Evolutionary conservation across 257 asterid species (phyloP).

Genomic region (Lithospermum erythrorhizon): DNA sequence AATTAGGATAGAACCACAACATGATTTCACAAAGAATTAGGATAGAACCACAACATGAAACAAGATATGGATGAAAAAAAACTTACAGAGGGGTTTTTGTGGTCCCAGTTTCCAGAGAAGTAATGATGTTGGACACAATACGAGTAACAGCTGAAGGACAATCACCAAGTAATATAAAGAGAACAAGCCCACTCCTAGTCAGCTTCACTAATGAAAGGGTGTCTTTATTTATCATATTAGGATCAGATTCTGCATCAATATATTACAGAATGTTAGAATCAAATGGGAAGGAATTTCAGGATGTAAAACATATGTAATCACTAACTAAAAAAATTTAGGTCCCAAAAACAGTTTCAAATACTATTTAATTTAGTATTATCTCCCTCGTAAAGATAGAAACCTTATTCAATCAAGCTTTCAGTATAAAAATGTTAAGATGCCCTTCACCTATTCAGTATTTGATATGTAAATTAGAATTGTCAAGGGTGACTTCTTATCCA

Average conservation of each 20-base stretch:
- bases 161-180: conserved; percentile 27
- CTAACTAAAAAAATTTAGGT: too few relatives aligned
- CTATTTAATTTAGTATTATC: background rate
- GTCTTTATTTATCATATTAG: conserved; percentile 9
- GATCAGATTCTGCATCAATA: conserved; percentile 16
- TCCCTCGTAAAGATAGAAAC: background rate
- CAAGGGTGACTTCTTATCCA: too few relatives aligned
- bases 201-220: conserved; percentile 37
- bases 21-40: too few relatives aligned
- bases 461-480: too few relatives aligned
- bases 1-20: too few relatives aligned
- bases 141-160: conserved; percentile 21
- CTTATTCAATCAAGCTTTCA: background rate
- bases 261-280: conserved; percentile 1
- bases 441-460: too few relatives aligned
- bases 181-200: conserved; percentile 35
- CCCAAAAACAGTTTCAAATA: too few relatives aligned
- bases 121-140: conserved; percentile 23
- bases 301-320: background rate
- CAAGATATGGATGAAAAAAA: conserved; percentile 5
- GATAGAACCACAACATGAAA: background rate
- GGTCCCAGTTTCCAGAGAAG: conserved; percentile 25
- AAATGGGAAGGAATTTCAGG: background rate
- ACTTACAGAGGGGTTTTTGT: conserved; percentile 32
- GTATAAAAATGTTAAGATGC: too few relatives aligned